A percentile compares a stretch with the other conserved stretches of the same genome.
Evolutionary conservation across 306 rosid species (phyloP).

Genomic region (Glycyrrhiza uralensis): DNA sequence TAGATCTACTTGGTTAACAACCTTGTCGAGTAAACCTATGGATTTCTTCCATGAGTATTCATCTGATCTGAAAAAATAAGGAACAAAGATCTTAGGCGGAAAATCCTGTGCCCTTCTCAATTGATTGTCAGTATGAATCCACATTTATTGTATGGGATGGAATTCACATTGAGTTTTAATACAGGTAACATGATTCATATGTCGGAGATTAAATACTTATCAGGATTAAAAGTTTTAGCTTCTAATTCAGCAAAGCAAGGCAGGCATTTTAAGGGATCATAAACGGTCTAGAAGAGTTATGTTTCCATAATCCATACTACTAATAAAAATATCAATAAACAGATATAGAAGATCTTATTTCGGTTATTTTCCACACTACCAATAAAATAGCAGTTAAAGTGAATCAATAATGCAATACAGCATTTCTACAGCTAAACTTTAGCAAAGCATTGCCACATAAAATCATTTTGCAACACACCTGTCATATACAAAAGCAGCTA

Average conservation of each 20-base stretch:
- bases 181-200: neutral
- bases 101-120: neutral
- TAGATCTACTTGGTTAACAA: conserved; percentile 79
- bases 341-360: conserved; percentile 10
- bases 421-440: conserved; percentile 1
- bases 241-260: conserved; percentile 6
- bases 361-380: neutral
- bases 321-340: neutral
- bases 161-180: neutral
- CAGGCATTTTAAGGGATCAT: conserved; percentile 10
- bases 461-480: conserved; percentile 47
- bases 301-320: neutral
- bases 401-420: conserved; percentile 6
- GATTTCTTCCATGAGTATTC: conserved; percentile 77
- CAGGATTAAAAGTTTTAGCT: neutral
- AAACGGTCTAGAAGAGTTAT: neutral
- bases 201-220: neutral
- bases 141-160: neutral
- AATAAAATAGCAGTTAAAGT: neutral
- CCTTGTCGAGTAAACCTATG: conserved; percentile 69
- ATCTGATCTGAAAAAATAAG: conserved; percentile 64
- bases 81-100: conserved; percentile 9
- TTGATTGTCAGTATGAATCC: neutral
- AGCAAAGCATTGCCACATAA: conserved; percentile 14
- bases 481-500: conserved; percentile 82